These are phyloP conservation scores for Ampelomyces quisqualis DNA, from an alignment of 2,329 filamentous ascomycete genomes.

Conservation along the genomic window DNA sequence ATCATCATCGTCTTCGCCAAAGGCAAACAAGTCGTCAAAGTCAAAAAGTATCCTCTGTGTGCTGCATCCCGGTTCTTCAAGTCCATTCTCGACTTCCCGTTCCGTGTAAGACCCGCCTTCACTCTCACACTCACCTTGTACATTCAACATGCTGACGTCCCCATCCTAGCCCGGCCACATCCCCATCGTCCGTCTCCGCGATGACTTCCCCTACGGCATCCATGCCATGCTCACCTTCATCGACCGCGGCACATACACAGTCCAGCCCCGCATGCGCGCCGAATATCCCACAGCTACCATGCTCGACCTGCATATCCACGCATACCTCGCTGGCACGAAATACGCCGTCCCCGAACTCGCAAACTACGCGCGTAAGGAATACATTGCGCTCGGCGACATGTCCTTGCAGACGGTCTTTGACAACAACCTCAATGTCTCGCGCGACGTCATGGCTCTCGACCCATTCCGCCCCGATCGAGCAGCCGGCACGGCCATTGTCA, in stretches of 20 bases:
- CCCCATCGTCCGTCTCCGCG: conserved; percentile 19
- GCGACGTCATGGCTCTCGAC: not conserved
- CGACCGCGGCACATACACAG: conserved; percentile 18
- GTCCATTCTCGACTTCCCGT: conserved; percentile 12
- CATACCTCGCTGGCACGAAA: conserved; percentile 24
- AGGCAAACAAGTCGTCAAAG: conserved; percentile 16
- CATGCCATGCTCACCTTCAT: conserved; percentile 23
- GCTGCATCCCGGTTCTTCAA: conserved; percentile 19
- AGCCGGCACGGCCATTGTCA: not conserved
- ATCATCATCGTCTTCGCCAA: conserved; percentile 20
- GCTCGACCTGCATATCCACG: conserved; percentile 29
- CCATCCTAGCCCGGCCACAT: conserved; percentile 6
- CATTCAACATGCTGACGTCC: not conserved
- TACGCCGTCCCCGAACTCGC: conserved; percentile 19
- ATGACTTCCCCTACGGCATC: conserved; percentile 25
- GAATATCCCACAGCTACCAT: conserved; percentile 19
- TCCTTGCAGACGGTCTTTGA: not conserved
- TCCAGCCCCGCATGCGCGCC: conserved; percentile 8
- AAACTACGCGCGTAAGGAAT: conserved; percentile 13
- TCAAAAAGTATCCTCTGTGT: conserved; percentile 18
- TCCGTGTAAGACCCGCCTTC: conserved; percentile 4
- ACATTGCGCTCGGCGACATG: conserved; percentile 2
- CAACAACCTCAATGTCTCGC: conserved; percentile 3
- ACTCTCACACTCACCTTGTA: not conserved
- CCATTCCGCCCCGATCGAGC: not conserved